A percentile compares a stretch with the other conserved stretches of the same genome.
These are phyloP conservation scores for Effrenium voratum DNA, from an alignment of 73 alveolate species.

Conservation along the genomic window DNA sequence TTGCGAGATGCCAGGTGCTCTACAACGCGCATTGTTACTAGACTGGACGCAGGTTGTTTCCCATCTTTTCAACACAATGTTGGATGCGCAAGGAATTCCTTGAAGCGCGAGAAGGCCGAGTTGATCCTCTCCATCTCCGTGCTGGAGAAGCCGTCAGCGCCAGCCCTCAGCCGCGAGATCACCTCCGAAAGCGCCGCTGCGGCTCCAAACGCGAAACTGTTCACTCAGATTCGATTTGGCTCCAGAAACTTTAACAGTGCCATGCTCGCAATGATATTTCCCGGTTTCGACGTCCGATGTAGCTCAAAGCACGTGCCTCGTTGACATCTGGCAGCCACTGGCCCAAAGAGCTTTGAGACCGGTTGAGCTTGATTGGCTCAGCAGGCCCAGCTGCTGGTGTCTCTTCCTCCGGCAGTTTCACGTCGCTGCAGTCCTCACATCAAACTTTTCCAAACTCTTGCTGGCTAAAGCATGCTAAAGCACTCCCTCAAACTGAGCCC, in stretches of 20 bases:
- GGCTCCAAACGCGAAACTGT: background rate
- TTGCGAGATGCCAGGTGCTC: too few species aligned
- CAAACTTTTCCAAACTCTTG: background rate
- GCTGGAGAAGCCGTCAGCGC: slow-evolving; percentile 85
- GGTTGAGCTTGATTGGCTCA: background rate
- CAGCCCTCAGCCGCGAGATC: slow-evolving; percentile 83
- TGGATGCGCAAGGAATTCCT: too few species aligned
- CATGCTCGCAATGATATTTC: background rate
- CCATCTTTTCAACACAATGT: too few species aligned
- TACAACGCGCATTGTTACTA: too few species aligned
- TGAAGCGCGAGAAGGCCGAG: slow-evolving; percentile 69
- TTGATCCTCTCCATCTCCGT: slow-evolving; percentile 89
- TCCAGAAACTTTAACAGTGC: background rate
- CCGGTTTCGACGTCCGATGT: background rate
- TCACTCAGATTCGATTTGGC: background rate
- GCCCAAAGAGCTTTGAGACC: background rate
- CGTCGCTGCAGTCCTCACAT: slow-evolving; percentile 42
- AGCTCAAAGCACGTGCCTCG: background rate
- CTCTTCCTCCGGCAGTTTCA: slow-evolving; percentile 20
- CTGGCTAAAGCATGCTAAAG: background rate
- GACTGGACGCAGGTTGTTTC: too few species aligned
- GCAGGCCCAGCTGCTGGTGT: too few species aligned
- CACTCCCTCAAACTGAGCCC: background rate
- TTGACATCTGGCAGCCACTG: slow-evolving; percentile 61
- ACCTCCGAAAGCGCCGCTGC: background rate